A percentile compares a stretch with the other conserved stretches of the same genome.
These are phyloP conservation scores for Salix exigua DNA, from an alignment of 345 rosid genomes.

Conservation along the genomic window DNA sequence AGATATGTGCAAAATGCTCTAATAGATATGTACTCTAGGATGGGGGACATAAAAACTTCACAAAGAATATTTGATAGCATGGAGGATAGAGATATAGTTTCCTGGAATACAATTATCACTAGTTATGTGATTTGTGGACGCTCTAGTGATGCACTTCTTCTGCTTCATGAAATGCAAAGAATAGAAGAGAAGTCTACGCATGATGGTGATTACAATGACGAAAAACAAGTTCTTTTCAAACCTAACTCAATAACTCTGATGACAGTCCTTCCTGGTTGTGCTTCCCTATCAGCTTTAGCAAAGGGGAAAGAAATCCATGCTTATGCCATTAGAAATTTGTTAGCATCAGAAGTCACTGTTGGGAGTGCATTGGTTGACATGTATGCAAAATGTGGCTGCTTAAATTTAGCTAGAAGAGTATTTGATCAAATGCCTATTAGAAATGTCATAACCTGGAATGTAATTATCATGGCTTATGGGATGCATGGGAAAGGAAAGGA, in stretches of 20 bases:
- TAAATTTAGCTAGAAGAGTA: conserved; percentile 48
- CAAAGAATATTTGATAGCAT: conserved; percentile 51
- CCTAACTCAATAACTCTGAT: conserved; percentile 82
- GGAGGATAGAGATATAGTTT: conserved; percentile 65
- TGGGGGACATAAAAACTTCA: conserved; percentile 58
- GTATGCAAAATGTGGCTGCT: conserved; percentile 89
- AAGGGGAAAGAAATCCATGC: conserved; percentile 91
- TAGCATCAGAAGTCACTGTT: conserved; percentile 69
- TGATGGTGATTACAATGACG: conserved; percentile 13
- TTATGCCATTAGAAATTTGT: conserved; percentile 63
- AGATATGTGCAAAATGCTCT: conserved; percentile 81
- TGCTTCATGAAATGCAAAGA: conserved; percentile 64
- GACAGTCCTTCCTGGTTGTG: conserved; percentile 83
- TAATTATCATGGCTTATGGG: conserved; percentile 86
- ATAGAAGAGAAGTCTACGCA: conserved; percentile 17
- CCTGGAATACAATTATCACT: conserved; percentile 87
- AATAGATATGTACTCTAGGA: conserved; percentile 78
- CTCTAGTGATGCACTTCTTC: conserved; percentile 53
- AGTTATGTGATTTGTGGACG: conserved; percentile 57
- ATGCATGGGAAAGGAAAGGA: conserved; percentile 80
- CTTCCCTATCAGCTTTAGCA: conserved; percentile 62
- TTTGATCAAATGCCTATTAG: conserved; percentile 59
- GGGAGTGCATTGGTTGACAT: conserved; percentile 91
- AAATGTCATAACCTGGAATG: conserved; percentile 86
- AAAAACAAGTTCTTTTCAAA: conserved; percentile 27